These are phyloP conservation scores for Eudorina sp. DNA, from an alignment of 139 green algal genomes.

Conservation along the genomic window DNA sequence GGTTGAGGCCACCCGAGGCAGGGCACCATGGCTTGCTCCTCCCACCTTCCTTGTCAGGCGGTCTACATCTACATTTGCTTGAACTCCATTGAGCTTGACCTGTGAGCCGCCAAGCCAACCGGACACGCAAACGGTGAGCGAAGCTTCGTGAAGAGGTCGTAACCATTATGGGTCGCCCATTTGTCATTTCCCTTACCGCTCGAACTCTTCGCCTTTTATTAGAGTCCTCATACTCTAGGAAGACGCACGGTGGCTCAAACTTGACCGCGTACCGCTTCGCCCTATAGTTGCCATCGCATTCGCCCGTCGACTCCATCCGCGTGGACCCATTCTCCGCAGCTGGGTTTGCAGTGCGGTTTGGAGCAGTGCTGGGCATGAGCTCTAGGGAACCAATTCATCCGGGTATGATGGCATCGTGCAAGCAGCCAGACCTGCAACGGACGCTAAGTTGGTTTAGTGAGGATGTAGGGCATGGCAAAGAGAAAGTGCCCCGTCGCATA, in stretches of 20 bases:
- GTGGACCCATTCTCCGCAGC: not conserved
- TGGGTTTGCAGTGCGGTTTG: not conserved
- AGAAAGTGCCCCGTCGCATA: too few species aligned
- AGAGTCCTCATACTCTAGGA: slow-evolving; percentile 59
- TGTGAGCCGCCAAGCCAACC: not conserved
- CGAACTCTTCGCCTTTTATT: slow-evolving; percentile 43
- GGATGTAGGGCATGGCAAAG: too few species aligned
- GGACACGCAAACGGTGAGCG: not conserved
- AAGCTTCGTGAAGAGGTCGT: slow-evolving; percentile 10
- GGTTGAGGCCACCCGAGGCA: too few species aligned
- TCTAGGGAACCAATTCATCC: not conserved
- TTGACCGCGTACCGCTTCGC: slow-evolving; percentile 55
- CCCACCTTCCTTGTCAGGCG: slow-evolving; percentile 58
- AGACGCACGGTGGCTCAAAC: slow-evolving; percentile 53
- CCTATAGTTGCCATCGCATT: not conserved
- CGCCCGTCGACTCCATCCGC: not conserved
- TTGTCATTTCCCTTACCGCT: slow-evolving; percentile 22
- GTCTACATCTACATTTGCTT: slow-evolving; percentile 44
- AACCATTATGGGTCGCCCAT: not conserved
- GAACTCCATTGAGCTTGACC: slow-evolving; percentile 54
- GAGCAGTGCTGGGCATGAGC: slow-evolving; percentile 11
- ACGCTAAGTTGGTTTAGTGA: too few species aligned
- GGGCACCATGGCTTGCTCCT: not conserved
- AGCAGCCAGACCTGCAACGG: too few species aligned
- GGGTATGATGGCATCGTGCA: not conserved